Conservation (phyloP, 208 protist genomes). For the Trypanosoma vivax region DNA sequence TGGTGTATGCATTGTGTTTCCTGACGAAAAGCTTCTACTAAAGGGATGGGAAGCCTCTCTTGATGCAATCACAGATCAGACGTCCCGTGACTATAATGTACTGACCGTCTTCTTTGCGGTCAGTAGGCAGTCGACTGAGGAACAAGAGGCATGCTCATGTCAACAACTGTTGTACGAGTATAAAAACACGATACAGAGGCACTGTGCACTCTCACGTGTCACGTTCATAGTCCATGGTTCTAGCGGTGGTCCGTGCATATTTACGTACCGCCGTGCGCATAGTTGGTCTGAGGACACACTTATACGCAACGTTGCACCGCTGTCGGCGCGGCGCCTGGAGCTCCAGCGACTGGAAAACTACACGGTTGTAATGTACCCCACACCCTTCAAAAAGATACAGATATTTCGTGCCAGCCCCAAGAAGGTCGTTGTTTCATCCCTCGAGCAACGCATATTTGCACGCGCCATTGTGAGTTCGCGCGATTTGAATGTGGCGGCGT, state of each 20-base stretch:
- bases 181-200: conserved; percentile 28
- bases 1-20: conserved; percentile 54
- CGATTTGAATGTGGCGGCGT: conserved; percentile 72
- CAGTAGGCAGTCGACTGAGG: conserved; percentile 37
- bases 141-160: conserved; percentile 36
- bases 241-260: conserved; percentile 76
- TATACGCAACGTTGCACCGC: conserved; percentile 92
- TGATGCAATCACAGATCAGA: conserved; percentile 23
- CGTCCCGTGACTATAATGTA: conserved; percentile 23
- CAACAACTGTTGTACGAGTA: conserved; percentile 38
- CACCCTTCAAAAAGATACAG: conserved; percentile 86
- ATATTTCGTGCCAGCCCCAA: conserved; percentile 83
- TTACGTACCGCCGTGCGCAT: conserved; percentile 78
- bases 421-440: conserved; percentile 32
- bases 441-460: conserved; percentile 92
- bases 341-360: conserved; percentile 92
- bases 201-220: conserved; percentile 41
- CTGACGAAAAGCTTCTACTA: conserved; percentile 41
- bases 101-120: conserved; percentile 62
- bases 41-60: conserved; percentile 28
- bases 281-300: conserved; percentile 82
- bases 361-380: conserved; percentile 78
- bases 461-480: conserved; percentile 84
- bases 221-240: conserved; percentile 73
- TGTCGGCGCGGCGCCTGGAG: conserved; percentile 93